Percentiles rank a stretch among this genome's conserved stretches.
Evolutionary conservation across 2,329 filamentous ascomycete species (phyloP).

Genomic region (Mycosphaerella sp.): DNA sequence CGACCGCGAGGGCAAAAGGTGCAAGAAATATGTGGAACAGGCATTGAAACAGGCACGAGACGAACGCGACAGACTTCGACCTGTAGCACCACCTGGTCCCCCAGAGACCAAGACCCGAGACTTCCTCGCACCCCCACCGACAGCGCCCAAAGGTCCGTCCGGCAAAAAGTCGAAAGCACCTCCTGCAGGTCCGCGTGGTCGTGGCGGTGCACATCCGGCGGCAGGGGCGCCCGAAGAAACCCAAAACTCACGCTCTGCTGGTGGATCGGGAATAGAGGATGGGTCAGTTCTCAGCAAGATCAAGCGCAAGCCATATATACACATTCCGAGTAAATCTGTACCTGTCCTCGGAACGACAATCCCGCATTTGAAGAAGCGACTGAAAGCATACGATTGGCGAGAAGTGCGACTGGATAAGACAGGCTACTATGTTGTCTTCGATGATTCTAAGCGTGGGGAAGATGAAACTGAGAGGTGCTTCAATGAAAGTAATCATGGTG

Average conservation of each 20-base stretch:
- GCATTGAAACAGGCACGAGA: conserved; percentile 64
- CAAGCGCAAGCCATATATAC: conserved; percentile 78
- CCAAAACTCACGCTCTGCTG: conserved; percentile 40
- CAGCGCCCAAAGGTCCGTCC: conserved; percentile 80
- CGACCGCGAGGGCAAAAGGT: conserved; percentile 81
- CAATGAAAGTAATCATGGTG: conserved; percentile 68
- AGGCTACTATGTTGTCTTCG: conserved; percentile 90
- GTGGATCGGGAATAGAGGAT: conserved; percentile 56
- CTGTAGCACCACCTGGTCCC: conserved; percentile 32
- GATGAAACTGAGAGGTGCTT: conserved; percentile 77
- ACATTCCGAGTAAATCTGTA: conserved; percentile 78
- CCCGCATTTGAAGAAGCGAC: conserved; percentile 79
- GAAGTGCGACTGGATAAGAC: conserved; percentile 76
- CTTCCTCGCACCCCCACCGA: conserved; percentile 62
- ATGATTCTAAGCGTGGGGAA: conserved; percentile 68
- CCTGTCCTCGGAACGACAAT: conserved; percentile 81
- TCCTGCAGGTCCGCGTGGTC: conserved; percentile 34
- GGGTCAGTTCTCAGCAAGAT: conserved; percentile 63
- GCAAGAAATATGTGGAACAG: conserved; percentile 68
- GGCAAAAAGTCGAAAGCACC: conserved; percentile 40
- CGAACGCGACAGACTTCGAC: conserved; percentile 45
- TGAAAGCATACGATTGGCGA: conserved; percentile 75
- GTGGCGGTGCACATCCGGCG: conserved; percentile 29
- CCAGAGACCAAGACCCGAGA: conserved; percentile 34
- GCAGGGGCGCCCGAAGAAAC: conserved; percentile 15